Conservation (phyloP, 106 monocot species). For the Dioscorea zingiberensis region DNA sequence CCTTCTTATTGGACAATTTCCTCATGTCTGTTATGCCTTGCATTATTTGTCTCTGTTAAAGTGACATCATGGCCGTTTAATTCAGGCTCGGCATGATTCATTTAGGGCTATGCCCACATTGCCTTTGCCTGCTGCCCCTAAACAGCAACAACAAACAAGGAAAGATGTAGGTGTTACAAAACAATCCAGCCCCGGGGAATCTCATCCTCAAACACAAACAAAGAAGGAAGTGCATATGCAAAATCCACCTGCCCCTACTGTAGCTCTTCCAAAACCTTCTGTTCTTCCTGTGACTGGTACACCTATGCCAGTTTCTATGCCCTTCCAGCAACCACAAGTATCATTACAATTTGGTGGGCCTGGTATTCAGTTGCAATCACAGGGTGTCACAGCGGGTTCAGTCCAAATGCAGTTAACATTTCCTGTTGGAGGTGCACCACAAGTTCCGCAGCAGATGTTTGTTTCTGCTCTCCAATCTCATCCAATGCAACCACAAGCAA, state of each 20-base stretch:
- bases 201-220: constrained; percentile 23
- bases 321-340: constrained; percentile 54
- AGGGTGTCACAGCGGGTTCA: constrained; percentile 14
- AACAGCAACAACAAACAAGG: constrained; percentile 27
- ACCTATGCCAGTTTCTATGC: constrained; percentile 22
- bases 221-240: constrained; percentile 39
- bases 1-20: too few species aligned
- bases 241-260: constrained; percentile 11
- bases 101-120: constrained; percentile 23
- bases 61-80: background rate
- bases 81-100: constrained; percentile 38
- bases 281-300: constrained; percentile 33
- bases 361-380: constrained; percentile 2
- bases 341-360: constrained; percentile 62
- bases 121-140: constrained; percentile 28
- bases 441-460: constrained; percentile 60
- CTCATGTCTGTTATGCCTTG: too few species aligned
- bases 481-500: constrained; percentile 39
- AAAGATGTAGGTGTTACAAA: constrained; percentile 13
- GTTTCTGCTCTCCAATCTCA: constrained; percentile 56
- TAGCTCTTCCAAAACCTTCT: constrained; percentile 25
- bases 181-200: constrained; percentile 16
- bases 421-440: constrained; percentile 36
- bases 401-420: constrained; percentile 54
- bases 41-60: background rate